Conservation (phyloP, 2,329 filamentous ascomycete species). For the Diplodia scrobiculata region DNA sequence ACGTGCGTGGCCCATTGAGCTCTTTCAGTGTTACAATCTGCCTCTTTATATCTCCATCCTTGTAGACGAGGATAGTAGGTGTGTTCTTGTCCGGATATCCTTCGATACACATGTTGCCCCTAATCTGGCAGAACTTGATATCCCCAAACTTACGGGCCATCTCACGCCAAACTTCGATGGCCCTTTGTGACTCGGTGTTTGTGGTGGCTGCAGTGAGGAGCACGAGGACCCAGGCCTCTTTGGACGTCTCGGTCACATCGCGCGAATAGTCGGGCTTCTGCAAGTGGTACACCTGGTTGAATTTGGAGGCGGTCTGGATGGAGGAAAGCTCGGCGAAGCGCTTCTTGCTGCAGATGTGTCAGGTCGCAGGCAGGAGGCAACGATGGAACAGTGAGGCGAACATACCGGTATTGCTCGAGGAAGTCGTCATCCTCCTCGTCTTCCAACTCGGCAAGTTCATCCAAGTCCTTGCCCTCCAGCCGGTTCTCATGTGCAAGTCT, state of each 20-base stretch:
- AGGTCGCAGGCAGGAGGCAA: not conserved
- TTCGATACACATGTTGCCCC: conserved; percentile 89
- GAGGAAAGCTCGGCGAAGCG: conserved; percentile 79
- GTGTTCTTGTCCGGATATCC: conserved; percentile 94
- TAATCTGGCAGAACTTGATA: conserved; percentile 96
- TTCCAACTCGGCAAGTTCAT: conserved; percentile 90
- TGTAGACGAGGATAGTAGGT: conserved; percentile 89
- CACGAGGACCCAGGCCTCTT: conserved; percentile 68
- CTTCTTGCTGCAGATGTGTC: conserved; percentile 61
- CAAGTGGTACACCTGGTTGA: conserved; percentile 89
- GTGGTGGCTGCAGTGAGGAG: conserved; percentile 77
- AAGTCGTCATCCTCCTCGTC: conserved; percentile 95
- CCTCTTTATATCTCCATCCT: conserved; percentile 85
- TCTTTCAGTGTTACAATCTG: conserved; percentile 89
- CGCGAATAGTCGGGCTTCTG: conserved; percentile 91
- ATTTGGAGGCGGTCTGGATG: conserved; percentile 73
- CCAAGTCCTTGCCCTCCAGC: conserved; percentile 89
- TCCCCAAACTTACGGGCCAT: conserved; percentile 85
- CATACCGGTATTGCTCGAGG: conserved; percentile 75
- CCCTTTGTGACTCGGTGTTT: conserved; percentile 80
- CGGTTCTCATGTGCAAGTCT: conserved; percentile 86
- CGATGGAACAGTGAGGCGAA: not conserved
- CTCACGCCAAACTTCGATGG: conserved; percentile 83
- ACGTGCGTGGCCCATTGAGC: conserved; percentile 61
- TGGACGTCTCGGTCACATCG: conserved; percentile 89